These are phyloP conservation scores for Wickerhamiella azymoides DNA, from an alignment of 805 yeast species.

Conservation along the genomic window DNA sequence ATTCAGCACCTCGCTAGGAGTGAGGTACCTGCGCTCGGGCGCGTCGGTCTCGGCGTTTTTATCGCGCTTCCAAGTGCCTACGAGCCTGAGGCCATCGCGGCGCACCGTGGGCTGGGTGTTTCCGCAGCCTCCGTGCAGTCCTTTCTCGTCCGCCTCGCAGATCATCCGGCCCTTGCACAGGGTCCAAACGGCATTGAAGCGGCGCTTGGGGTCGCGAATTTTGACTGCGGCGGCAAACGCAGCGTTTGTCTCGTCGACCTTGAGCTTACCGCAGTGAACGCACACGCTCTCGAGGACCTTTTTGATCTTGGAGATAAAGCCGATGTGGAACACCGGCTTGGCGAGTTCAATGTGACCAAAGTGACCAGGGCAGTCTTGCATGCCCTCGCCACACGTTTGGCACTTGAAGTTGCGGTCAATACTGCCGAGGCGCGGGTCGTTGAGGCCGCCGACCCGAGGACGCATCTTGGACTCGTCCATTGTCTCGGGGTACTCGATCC, in stretches of 20 bases:
- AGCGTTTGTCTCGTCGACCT: constrained; percentile 71
- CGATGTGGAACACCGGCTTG: constrained; percentile 96
- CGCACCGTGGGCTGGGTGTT: constrained; percentile 91
- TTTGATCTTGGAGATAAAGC: constrained; percentile 78
- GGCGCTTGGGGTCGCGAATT: constrained; percentile 85
- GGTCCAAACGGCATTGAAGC: constrained; percentile 95
- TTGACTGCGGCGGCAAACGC: constrained; percentile 77
- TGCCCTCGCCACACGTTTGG: constrained; percentile 98
- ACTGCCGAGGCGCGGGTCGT: constrained; percentile 94
- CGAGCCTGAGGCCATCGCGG: constrained; percentile 85
- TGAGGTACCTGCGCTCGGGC: constrained; percentile 79
- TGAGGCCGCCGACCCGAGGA: constrained; percentile 92
- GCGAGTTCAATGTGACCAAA: constrained; percentile 98
- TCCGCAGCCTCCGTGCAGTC: constrained; percentile 89
- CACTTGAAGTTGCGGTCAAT: constrained; percentile 95
- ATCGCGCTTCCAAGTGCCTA: constrained; percentile 97
- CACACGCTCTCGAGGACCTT: constrained; percentile 94
- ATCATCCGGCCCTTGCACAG: constrained; percentile 83
- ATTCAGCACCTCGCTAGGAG: constrained; percentile 78
- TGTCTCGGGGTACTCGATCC: constrained; percentile 97
- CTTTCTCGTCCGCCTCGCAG: constrained; percentile 67
- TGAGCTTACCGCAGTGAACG: constrained; percentile 94
- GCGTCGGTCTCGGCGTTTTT: constrained; percentile 74
- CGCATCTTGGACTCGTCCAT: constrained; percentile 94
- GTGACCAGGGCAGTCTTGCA: constrained; percentile 99